Evolutionary conservation across 257 asterid genomes (phyloP).

Genomic region (Verbascum thapsus): DNA sequence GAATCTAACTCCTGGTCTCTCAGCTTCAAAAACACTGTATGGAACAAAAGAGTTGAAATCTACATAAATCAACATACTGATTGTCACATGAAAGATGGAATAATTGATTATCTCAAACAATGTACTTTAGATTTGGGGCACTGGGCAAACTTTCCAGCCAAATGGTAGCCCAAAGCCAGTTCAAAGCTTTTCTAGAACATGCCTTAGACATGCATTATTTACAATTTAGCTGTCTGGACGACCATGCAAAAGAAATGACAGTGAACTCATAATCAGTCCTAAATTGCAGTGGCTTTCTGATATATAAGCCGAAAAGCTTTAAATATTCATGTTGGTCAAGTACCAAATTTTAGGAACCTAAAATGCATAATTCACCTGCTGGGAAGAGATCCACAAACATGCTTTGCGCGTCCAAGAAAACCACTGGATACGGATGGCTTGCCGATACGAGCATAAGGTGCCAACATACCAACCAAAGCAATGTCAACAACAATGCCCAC

Average conservation of each 20-base stretch:
- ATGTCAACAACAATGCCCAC: slow-evolving; percentile 92
- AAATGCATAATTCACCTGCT: slow-evolving; percentile 63
- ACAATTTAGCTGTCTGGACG: neutral
- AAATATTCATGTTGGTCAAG: slow-evolving; percentile 16
- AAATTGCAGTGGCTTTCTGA: neutral
- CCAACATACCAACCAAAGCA: slow-evolving; percentile 94
- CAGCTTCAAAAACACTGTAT: slow-evolving; percentile 86
- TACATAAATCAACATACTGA: slow-evolving; percentile 6
- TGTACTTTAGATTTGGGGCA: slow-evolving; percentile 4
- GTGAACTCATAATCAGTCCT: neutral
- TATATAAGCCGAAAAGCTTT: neutral
- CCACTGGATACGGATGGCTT: slow-evolving; percentile 67
- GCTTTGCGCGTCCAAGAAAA: slow-evolving; percentile 55
- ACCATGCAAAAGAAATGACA: neutral
- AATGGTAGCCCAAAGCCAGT: slow-evolving; percentile 8
- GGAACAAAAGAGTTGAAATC: slow-evolving; percentile 28
- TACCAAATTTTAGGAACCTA: neutral
- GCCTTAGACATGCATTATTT: neutral
- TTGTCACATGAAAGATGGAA: neutral
- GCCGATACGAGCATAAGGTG: slow-evolving; percentile 90
- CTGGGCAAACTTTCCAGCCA: slow-evolving; percentile 14
- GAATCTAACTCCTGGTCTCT: slow-evolving; percentile 83
- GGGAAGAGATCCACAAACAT: slow-evolving; percentile 72
- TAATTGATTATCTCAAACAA: slow-evolving; percentile 13
- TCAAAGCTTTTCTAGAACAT: neutral